Evolutionary conservation across 1,284 basidiomycete genomes (phyloP).

Genomic region (Ganoderma sinense): DNA sequence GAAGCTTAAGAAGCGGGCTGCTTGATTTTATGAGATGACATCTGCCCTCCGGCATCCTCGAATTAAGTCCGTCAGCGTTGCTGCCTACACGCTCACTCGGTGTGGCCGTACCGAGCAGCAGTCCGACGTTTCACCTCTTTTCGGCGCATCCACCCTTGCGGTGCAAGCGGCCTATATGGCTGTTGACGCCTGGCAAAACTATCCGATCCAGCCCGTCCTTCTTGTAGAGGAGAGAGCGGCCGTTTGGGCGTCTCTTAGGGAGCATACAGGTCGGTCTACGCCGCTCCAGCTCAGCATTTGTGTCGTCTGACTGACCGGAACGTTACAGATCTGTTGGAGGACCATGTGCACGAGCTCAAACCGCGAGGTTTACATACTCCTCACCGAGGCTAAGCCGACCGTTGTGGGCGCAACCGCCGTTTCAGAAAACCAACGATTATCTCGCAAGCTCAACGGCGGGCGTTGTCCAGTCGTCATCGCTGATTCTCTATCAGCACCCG

Average conservation of each 20-base stretch:
- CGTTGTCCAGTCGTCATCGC: background rate
- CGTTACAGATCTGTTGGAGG: background rate
- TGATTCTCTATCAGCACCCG: background rate
- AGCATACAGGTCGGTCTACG: constrained; percentile 8
- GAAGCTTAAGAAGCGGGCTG: constrained; percentile 1
- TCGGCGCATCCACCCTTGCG: constrained; percentile 17
- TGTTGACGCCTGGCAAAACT: constrained; percentile 1
- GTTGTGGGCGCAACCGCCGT: background rate
- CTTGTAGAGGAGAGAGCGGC: background rate
- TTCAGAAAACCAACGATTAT: background rate
- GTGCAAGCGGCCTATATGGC: constrained; percentile 8
- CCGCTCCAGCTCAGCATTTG: background rate
- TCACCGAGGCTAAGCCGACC: background rate
- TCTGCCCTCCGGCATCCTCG: background rate
- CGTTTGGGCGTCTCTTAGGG: constrained; percentile 5
- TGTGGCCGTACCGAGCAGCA: constrained; percentile 10
- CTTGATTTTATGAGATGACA: constrained; percentile 13
- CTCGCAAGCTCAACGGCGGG: background rate
- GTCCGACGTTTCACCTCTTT: constrained; percentile 19
- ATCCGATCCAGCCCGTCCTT: constrained; percentile 4
- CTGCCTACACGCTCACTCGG: constrained; percentile 16
- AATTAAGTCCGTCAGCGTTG: constrained; percentile 1
- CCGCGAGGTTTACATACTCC: background rate
- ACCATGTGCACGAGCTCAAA: background rate
- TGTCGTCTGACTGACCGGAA: constrained; percentile 9